Conservation (phyloP, 805 yeast species). For the Candida sanyiensis region DNA sequence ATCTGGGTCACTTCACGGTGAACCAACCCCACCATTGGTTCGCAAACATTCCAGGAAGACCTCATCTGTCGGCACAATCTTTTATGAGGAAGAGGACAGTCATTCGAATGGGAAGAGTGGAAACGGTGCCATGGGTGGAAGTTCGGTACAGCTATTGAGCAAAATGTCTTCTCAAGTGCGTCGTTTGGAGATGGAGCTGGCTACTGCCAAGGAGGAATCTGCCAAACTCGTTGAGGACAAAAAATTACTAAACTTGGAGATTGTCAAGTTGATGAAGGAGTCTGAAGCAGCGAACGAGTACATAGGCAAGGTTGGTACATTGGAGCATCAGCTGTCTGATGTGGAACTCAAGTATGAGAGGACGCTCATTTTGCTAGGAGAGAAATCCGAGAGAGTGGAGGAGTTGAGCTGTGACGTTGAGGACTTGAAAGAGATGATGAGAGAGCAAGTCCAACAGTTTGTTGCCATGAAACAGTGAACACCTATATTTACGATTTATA, state of each 20-base stretch:
- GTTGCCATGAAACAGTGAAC: too few species aligned
- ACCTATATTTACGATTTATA: too few species aligned
- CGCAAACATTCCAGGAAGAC: background rate
- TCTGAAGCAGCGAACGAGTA: conserved; percentile 39
- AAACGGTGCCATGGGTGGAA: conserved; percentile 25
- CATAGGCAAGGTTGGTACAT: conserved; percentile 32
- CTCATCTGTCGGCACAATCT: conserved; percentile 1
- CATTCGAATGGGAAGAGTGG: conserved; percentile 7
- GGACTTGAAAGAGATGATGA: conserved; percentile 81
- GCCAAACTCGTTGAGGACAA: conserved; percentile 49
- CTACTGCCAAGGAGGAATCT: conserved; percentile 59
- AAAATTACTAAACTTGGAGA: conserved; percentile 61
- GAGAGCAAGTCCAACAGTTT: conserved; percentile 82
- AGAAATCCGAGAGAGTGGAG: conserved; percentile 77
- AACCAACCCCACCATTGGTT: background rate
- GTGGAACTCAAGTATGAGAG: conserved; percentile 40
- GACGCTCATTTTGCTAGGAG: conserved; percentile 71
- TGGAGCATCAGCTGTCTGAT: conserved; percentile 33
- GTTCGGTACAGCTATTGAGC: conserved; percentile 57
- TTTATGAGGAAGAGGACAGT: conserved; percentile 8
- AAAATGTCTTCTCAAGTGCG: conserved; percentile 74
- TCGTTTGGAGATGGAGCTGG: conserved; percentile 72
- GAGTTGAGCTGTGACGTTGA: conserved; percentile 84
- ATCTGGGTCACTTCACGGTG: too few species aligned
- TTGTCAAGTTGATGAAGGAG: conserved; percentile 51